Base-by-base conservation (phyloP, 2,329 filamentous ascomycete genomes). In the Phyllosticta citriasiana region DNA sequence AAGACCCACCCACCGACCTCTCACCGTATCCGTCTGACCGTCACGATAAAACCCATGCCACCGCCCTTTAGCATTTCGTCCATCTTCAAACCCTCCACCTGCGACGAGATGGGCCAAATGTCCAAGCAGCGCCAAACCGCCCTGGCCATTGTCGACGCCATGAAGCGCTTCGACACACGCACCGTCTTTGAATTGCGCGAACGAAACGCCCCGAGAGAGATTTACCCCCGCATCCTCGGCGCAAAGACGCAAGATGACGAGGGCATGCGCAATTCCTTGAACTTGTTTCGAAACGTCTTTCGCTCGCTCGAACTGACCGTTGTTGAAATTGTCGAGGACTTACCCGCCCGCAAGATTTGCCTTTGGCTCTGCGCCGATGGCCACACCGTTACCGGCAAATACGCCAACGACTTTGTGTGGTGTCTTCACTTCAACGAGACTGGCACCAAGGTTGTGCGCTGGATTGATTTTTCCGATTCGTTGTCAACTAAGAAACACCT, bases 61-160 rank as follows among this genome's bases (percentile, higher is more conserved):
- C 40, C 40, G 16, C 40, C 40, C 16, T 47, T 47, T n/a, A 47
- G 40, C 52, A 27, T 53, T 19, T 24, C 52, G 52, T 24, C 52
- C 52, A 53, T 53, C 52, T 53, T 53, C 52, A 53, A 53, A 19
- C 22, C 25, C 19, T n/a, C 12, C 19, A 6, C 9, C 9, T 25
- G 52, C 52, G 12, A 24, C 52, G 40, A 47, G 4, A 47, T 47
- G 40, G 40, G 40, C 6, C 16, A 47, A 7, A 61, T 61, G 59
- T 65, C 70, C 10, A 60, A 58, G 33, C 67, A 70, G 65, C 67
- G 70, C 53, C 64, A 63, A 60, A 72, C 71, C 8, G 60, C 60
- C 25, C 60, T 62, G n/a, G 60, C 60, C 35, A 12, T 58, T n/a
- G 51, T 62, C 50, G 60, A 62, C 51, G 60, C 60, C 55, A 47